A percentile compares a stretch with the other conserved stretches of the same genome.
Evolutionary conservation across 306 rosid genomes (phyloP).

Genomic region (Acmispon strigosus): DNA sequence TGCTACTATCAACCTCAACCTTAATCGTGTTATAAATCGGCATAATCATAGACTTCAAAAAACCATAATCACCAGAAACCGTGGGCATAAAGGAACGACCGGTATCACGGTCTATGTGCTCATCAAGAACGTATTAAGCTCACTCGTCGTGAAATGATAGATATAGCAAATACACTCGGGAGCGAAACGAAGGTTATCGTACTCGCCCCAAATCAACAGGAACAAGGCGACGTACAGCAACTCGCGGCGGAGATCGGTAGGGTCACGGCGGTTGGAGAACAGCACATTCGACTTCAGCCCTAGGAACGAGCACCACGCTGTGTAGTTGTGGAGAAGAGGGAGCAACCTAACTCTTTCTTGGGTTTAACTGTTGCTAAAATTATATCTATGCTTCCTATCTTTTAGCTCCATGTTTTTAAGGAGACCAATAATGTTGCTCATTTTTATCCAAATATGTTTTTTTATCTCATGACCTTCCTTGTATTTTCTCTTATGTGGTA

Average conservation of each 20-base stretch:
- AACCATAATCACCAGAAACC: slow-evolving; percentile 53
- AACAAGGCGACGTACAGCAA: slow-evolving; percentile 63
- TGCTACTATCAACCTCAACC: slow-evolving; percentile 62
- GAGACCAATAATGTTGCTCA: no score
- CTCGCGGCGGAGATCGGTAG: slow-evolving; percentile 47
- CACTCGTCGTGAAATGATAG: slow-evolving; percentile 78
- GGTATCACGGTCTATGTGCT: slow-evolving; percentile 47
- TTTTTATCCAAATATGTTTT: no score
- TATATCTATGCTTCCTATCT: no score
- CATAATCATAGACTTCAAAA: slow-evolving; percentile 62
- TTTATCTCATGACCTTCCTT: no score
- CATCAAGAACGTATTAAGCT: slow-evolving; percentile 59
- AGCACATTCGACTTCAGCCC: slow-evolving; percentile 48
- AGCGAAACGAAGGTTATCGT: slow-evolving; percentile 68
- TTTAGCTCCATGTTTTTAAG: no score
- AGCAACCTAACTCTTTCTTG: no score
- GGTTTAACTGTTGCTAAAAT: no score
- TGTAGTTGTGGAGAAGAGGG: slow-evolving; percentile 67
- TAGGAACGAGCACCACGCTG: slow-evolving; percentile 71
- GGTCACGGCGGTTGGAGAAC: slow-evolving; percentile 32
- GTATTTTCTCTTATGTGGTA: no score
- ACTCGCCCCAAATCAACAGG: slow-evolving; percentile 83
- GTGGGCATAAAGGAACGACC: slow-evolving; percentile 57
- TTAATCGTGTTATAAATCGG: slow-evolving; percentile 64
- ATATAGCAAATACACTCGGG: slow-evolving; percentile 80